Base-by-base conservation (phyloP, 1,284 basidiomycete genomes). In the Peniophora sp. region DNA sequence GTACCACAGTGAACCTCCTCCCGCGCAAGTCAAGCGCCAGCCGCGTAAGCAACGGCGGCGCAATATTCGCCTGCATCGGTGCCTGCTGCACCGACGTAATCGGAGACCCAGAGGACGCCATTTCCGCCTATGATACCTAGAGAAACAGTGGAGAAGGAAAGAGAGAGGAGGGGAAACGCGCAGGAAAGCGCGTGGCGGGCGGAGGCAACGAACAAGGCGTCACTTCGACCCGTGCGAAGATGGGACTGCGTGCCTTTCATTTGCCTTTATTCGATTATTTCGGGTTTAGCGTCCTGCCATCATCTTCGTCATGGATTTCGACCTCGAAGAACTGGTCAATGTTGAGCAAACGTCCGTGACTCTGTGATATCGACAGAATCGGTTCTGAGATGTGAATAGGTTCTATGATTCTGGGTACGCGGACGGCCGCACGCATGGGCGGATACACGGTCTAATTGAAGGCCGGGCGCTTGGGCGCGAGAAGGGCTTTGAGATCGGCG, bases 401-500 rank as follows among this genome's bases (percentile, higher is more conserved):
- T 92, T 95, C 68, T 97, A 89, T 64, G 76, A 83, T 50, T 63
- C 74, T 8, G 94, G 94, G 2, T 90, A 86, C 63, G 62, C 74
- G 56, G 83, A 87, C 51, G 95, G 95, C 2, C 78, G 78, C 59
- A 81, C 76, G 0, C 94, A 97, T 63, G 96, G 96, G 3, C 76
- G 81, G 42, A 81, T 94, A 12, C 93, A 97, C 60, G 96, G 95
- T 1, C 70, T 88, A 18, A 93, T 94, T 55, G 93, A 98, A 66
- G 96, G 96, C 3, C 76, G 93, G n/a, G 85, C 87, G 2, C 74
- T 97, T 3, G 96, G 95, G 1, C 78, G 84, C 54, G 86, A 92
- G 61, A 95, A 97, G 63, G 92, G 91, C 0, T 97, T 87, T 65
- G 92, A 96, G 68, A 82, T 97, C 64, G 97, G 95, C 93, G 93